A percentile compares a stretch with the other conserved stretches of the same genome.
Evolutionary conservation across 2,329 filamentous ascomycete genomes (phyloP).

Genomic region (Zymoseptoria ardabiliae): DNA sequence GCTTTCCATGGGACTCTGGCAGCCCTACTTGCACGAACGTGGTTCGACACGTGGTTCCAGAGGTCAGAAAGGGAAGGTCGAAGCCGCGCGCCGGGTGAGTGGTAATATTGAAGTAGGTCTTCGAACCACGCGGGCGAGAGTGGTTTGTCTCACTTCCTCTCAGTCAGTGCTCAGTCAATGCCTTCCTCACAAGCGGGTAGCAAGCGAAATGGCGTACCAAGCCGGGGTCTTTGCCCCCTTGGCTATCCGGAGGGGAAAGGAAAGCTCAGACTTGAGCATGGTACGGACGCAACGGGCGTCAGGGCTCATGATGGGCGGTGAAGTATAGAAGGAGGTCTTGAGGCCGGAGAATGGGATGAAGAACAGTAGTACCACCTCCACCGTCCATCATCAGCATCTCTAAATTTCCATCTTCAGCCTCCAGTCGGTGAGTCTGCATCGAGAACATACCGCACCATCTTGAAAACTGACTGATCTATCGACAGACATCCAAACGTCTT

Average conservation of each 20-base stretch:
- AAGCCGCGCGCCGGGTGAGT: background rate
- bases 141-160: background rate
- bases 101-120: background rate
- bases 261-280: background rate
- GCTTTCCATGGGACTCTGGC: background rate
- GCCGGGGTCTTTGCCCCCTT: background rate
- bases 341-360: background rate
- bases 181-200: background rate
- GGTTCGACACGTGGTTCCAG: background rate
- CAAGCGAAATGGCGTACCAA: background rate
- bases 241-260: background rate
- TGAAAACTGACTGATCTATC: background rate
- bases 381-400: background rate
- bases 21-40: background rate
- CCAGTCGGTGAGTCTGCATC: background rate
- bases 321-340: background rate
- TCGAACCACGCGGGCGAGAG: background rate
- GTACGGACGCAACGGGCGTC: background rate
- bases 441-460: background rate
- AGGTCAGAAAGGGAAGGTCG: background rate
- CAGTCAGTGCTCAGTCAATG: background rate
- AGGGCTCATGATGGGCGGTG: background rate
- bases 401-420: background rate
- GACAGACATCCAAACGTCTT: background rate
- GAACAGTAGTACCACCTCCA: background rate